phyloP scores from a whole-genome alignment of 768 basidiomycete genomes.

The Lactifluus pinguis region DNA sequence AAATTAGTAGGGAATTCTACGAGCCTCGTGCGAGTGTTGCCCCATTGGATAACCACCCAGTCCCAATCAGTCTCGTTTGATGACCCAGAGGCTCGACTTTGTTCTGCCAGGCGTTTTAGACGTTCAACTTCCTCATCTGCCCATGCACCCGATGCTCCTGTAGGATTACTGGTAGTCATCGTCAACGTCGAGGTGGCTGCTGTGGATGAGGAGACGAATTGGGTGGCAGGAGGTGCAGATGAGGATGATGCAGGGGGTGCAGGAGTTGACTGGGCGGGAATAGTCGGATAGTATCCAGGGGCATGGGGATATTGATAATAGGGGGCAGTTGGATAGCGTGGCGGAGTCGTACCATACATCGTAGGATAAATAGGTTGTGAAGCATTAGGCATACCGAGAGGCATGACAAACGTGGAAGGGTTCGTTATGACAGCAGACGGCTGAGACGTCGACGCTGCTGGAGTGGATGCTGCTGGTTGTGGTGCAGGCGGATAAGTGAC shows the following conservation, averaged over 20 bases:
- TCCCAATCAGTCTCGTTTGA: slow-evolving; percentile 68
- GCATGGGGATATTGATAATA: slow-evolving; percentile 50
- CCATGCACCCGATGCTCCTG: slow-evolving; percentile 64
- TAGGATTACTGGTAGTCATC: slow-evolving; percentile 20
- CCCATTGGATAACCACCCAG: slow-evolving; percentile 66
- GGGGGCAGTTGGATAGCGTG: slow-evolving; percentile 50
- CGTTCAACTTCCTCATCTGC: slow-evolving; percentile 68
- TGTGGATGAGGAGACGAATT: slow-evolving; percentile 11
- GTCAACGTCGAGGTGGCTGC: slow-evolving; percentile 13
- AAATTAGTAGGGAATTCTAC: slow-evolving; percentile 14
- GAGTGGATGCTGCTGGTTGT: slow-evolving; percentile 22
- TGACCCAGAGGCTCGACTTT: slow-evolving; percentile 39
- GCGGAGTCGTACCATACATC: slow-evolving; percentile 26
- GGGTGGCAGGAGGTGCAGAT: slow-evolving; percentile 22
- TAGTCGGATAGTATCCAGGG: slow-evolving; percentile 24
- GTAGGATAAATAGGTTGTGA: slow-evolving; percentile 34
- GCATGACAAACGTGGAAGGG: slow-evolving; percentile 63
- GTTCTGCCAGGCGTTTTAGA: slow-evolving; percentile 59
- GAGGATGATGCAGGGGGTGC: slow-evolving; percentile 21
- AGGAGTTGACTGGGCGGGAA: slow-evolving; percentile 13
- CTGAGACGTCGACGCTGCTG: slow-evolving; percentile 28
- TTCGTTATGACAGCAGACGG: slow-evolving; percentile 53
- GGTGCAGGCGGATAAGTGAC: slow-evolving; percentile 23
- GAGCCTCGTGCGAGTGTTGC: slow-evolving; percentile 62
- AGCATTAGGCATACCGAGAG: slow-evolving; percentile 41